Base-by-base conservation (phyloP, 1,284 basidiomycete genomes). In the Ganoderma lucidum region DNA sequence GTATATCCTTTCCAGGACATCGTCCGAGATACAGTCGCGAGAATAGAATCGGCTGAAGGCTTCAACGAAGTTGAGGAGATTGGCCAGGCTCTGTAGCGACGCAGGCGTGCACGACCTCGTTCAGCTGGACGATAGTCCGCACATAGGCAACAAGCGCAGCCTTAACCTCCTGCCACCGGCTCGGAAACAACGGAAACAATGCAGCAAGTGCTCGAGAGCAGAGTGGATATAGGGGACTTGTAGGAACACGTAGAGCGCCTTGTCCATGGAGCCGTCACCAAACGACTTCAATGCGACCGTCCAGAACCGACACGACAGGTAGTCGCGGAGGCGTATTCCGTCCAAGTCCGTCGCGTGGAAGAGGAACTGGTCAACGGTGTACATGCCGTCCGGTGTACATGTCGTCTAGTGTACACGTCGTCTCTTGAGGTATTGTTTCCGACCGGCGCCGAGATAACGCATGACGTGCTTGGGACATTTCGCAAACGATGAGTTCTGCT, bases 111-210 rank as follows among this genome's bases (percentile, higher is more conserved):
- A 96, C 81, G 23, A 90, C 87, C 60, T 94, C 94, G 77, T 96
- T 96, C 64, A 98, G 86, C 76, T 96, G 93, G 71, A 97, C 90
- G 68, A 97, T 90, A 1, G 95, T 92, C 63, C 94, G 88, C 42
- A 96, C 92, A 76, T 92, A 96, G 2, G 92, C 87, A 32, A 96
- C 88, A 41, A 88, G 85, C 59, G 86, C 85, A 15, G 90, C 88
- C 78, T 99, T 99, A n/a, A 93, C 92, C 69, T 93, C 91, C 73
- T 94, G 93, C 94, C 96, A 99, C 37, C 93, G 88, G 71, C 88
- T 87, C 9, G 96, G 93, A 78, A 99, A 97, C 12, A 92, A n/a
- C n/a, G n/a, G n/a, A n/a, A n/a, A n/a, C n/a, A 88, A 78, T 98
- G 96, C 45, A 95, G 85, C 1, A 95, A 84, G 70, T 88, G 86